Conservation (phyloP, 1,139 yeast genomes). For the Lodderomyces margitis region DNA sequence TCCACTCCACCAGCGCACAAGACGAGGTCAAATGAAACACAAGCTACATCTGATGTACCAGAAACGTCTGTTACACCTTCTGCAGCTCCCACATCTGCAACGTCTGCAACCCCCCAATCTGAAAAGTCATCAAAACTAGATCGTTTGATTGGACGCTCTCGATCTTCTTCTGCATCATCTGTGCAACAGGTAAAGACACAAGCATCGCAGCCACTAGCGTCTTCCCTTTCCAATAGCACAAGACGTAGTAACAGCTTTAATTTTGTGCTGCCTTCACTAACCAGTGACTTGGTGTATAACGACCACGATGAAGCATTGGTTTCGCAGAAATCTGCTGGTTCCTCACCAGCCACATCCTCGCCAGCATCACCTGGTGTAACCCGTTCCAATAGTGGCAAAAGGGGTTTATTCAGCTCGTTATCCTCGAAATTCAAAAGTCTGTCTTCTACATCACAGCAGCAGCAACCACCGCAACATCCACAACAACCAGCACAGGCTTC, state of each 20-base stretch:
- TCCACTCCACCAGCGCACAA: background rate
- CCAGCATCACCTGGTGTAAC: constrained; percentile 19
- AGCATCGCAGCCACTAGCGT: constrained; percentile 13
- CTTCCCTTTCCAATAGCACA: constrained; percentile 19
- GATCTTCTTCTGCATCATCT: constrained; percentile 30
- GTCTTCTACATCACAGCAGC: constrained; percentile 10
- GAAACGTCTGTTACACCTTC: constrained; percentile 3
- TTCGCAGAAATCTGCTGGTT: constrained; percentile 13
- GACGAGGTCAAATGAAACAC: background rate
- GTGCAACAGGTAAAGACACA: constrained; percentile 5
- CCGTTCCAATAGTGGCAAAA: constrained; percentile 29
- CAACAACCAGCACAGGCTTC: constrained; percentile 5
- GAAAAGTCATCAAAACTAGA: constrained; percentile 21
- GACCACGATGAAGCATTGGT: constrained; percentile 9
- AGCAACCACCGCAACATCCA: constrained; percentile 7
- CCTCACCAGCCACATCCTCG: constrained; percentile 14
- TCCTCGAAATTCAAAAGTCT: constrained; percentile 51
- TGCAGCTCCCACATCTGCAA: constrained; percentile 5
- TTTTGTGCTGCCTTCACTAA: constrained; percentile 12
- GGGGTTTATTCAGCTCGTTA: constrained; percentile 49
- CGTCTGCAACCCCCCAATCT: constrained; percentile 3
- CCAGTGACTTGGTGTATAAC: constrained; percentile 15
- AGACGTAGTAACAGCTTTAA: constrained; percentile 15
- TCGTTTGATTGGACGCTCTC: constrained; percentile 29
- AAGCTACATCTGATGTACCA: too few relatives aligned